Base-by-base conservation (phyloP, 2,329 filamentous ascomycete species). In the Ophiostoma sp. region DNA sequence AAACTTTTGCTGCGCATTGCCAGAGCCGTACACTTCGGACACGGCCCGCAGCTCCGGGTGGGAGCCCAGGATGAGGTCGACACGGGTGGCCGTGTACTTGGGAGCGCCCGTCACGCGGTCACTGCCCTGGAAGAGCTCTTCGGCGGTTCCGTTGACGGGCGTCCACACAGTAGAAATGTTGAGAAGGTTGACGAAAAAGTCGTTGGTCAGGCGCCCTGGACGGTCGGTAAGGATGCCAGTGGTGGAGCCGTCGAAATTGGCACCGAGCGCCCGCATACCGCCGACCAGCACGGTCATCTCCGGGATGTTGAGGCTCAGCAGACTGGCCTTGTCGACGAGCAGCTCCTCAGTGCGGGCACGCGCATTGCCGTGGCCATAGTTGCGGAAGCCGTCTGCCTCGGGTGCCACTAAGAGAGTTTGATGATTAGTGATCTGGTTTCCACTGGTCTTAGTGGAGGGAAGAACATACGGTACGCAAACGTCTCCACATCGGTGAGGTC, bases 171-270 rank as follows among this genome's bases (percentile, higher is more conserved):
- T 90, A 77, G 78, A 80, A 74, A 83, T 85, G 74, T 92, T 89
- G 38, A 93, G 84, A 1, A 93, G 82, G 80, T 93, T 92, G 78
- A 91, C 84, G 75, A 93, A 93, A 83, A 92, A 93, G 79, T 93
- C 90, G 78, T 90, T 92, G 75, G 87, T 90, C 74, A 93, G 82
- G 73, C 85, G 78, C 58, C 90, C 90, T 0, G 89, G 87, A 7
- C 81, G 82, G 73, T 83, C 81, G 68, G 90, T 93, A 75, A 93
- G 82, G 69, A 93, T 83, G 69, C 90, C 90, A 69, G 85, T 78
- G 38, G 80, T 75, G 0, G 89, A 91, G 58, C 87, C 87, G 73
- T 93, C 89, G 71, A 82, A 91, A 82, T 93, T 93, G 76, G 85
- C 80, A 75, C 86, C 85, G 66, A 93, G 80, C 1, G 82, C 84